Evolutionary conservation across 2,329 filamentous ascomycete species (phyloP), one percentile per base, ranked within the genome.

Genomic region (Aspergillus sp.): DNA sequence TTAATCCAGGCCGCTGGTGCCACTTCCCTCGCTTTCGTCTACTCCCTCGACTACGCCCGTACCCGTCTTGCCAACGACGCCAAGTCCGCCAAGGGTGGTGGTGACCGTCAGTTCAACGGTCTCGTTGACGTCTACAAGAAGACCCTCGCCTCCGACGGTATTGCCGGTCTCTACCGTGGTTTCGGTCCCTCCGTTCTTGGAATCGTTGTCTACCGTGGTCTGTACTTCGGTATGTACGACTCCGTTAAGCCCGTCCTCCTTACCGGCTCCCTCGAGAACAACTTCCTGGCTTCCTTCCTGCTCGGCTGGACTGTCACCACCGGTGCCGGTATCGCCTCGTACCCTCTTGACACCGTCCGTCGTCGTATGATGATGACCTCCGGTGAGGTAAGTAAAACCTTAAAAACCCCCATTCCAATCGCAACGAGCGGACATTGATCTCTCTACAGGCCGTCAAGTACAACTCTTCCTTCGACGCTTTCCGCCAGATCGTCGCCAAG

Each of bases 201-300:
- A 90, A 99, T 99, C 83, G 83, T 99, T 77, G 95, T 99, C 85
- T 99, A 99, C 92, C 95, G 95, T 92, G 95, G 95, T 97, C 92
- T 99, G 76, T 99, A 99, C 93, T 99, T 99, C 90, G 95, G 95
- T 81, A 90, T 99, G 90, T 99, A 99, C 92, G 95, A 99, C 86
- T 99, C 95, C 74, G 89, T 99, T 88, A 99, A 99, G 92, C 95
- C 95, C 75, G 91, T 98, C 78, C 82, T 98, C 83, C 92, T 99
- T 71, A 87, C 90, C 80, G 95, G 95, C 80, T 67, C 80, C 81
- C 92, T 99, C 75, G 88, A 92, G 85, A 93, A 93, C 85, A 97
- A 94, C 91, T 99, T 99, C 93, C 85, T 99, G 77, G 95, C 95
- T 81, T 99, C 95, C 72, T 99, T 99, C 92, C 78, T 87, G 79